Conservation (phyloP, 441 rosid genomes). For the Aleurites moluccanus region DNA sequence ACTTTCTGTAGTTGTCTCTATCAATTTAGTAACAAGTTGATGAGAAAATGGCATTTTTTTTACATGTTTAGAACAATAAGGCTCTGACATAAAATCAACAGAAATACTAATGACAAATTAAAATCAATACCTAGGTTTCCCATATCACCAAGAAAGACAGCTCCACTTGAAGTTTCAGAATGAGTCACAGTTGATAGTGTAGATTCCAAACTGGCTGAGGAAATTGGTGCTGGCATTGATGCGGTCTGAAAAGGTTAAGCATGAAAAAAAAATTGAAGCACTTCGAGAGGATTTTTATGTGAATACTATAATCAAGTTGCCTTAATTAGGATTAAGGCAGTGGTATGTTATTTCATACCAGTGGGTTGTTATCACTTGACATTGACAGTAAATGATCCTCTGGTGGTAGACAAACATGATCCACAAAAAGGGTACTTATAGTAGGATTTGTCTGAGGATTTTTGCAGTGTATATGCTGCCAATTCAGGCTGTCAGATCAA, state of each 20-base stretch:
- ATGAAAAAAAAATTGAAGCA: conserved; percentile 5
- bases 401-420: conserved; percentile 47
- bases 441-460: conserved; percentile 47
- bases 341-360: conserved; percentile 28
- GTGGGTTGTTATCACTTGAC: conserved; percentile 22
- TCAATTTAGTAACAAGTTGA: conserved; percentile 17
- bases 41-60: background rate
- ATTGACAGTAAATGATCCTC: conserved; percentile 25
- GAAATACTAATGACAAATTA: background rate
- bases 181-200: conserved; percentile 32
- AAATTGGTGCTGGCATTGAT: conserved; percentile 28
- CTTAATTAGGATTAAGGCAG: background rate
- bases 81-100: conserved; percentile 7
- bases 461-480: conserved; percentile 48
- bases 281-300: background rate
- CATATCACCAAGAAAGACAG: conserved; percentile 28
- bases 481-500: conserved; percentile 45
- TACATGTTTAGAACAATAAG: background rate
- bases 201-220: conserved; percentile 33
- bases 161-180: conserved; percentile 32
- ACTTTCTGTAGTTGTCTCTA: conserved; percentile 19
- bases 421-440: conserved; percentile 47
- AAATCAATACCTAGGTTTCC: conserved; percentile 30
- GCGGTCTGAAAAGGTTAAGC: conserved; percentile 40
- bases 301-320: background rate